Evolutionary conservation across 1,284 basidiomycete species (phyloP), one percentile per base, ranked within the genome.

Genomic region (Ganoderma lingzhi): DNA sequence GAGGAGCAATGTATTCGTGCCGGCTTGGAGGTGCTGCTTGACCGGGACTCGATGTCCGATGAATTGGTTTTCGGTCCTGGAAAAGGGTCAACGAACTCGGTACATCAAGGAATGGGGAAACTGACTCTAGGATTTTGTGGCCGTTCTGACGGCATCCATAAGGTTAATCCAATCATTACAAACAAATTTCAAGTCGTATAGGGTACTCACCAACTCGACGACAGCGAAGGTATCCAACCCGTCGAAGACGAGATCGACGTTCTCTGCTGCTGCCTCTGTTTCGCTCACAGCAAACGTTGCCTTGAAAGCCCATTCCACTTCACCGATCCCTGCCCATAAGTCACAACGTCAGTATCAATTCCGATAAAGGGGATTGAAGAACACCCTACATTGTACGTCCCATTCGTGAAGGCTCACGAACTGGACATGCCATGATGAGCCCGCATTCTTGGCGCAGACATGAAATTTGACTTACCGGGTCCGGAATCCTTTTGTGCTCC

Each of bases 201-300:
- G 28, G 2, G 3, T 2, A 68, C 91, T 80, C 71, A 94, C 95
- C 65, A 95, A 80, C 42, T 82, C 79, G 58, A 96, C 85, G 19
- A 82, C 84, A 4, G 93, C 91, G 79, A 94, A 96, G 0, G 96
- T 97, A 79, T 97, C 96, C 32, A 97, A 81, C 14, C 96, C 96
- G 19, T 96, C 94, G 71, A 96, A 95, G 9, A 96, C 84, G 32
- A 97, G 82, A 77, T 97, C 94, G 35, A 86, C 82, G 64, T 91
- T 86, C 3, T 82, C 74, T 6, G 82, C 78, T 3, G 76, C 73
- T 15, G 90, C 77, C 63, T 91, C 86, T 32, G 80, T 79, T 14
- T 85, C 80, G 1, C 83, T 81, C n/a, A 89, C 82, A 10, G 80
- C 72, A 76, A 97, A 92, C 1, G 79, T 82, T 10, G 90, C 91